Conservation (phyloP, 805 yeast genomes). For the Trichomonascus vanleenenianus region DNA sequence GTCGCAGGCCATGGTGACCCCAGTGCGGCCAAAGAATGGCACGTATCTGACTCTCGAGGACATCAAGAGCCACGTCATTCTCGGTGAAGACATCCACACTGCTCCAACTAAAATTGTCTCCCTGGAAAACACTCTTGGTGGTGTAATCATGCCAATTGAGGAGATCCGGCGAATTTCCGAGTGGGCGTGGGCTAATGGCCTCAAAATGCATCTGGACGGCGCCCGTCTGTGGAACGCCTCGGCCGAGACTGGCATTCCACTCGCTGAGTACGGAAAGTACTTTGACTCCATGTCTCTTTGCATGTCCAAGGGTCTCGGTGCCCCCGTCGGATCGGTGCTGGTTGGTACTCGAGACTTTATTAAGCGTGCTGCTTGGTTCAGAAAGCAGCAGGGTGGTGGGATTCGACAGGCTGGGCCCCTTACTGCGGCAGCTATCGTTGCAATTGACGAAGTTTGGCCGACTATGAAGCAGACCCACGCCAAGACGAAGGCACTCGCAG, state of each 20-base stretch:
- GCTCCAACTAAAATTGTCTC: slow-evolving; percentile 85
- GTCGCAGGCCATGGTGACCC: slow-evolving; percentile 86
- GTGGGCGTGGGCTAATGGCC: slow-evolving; percentile 54
- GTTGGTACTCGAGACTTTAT: slow-evolving; percentile 60
- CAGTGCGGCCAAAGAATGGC: slow-evolving; percentile 75
- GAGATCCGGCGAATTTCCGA: slow-evolving; percentile 64
- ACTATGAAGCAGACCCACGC: slow-evolving; percentile 44
- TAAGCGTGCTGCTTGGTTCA: slow-evolving; percentile 70
- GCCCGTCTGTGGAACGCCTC: slow-evolving; percentile 95
- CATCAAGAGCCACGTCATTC: slow-evolving; percentile 52
- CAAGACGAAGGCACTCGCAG: slow-evolving; percentile 43
- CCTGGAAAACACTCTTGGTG: slow-evolving; percentile 84
- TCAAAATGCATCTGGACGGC: slow-evolving; percentile 80
- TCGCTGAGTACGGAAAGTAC: slow-evolving; percentile 61
- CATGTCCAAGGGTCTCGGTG: slow-evolving; percentile 83
- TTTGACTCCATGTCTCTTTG: slow-evolving; percentile 90
- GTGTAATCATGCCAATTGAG: slow-evolving; percentile 69
- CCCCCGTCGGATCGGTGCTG: slow-evolving; percentile 85
- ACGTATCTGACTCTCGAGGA: slow-evolving; percentile 73
- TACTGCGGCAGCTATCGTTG: slow-evolving; percentile 71
- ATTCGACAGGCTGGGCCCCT: slow-evolving; percentile 82
- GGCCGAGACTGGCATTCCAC: slow-evolving; percentile 59
- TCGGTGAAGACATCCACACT: slow-evolving; percentile 75
- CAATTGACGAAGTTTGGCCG: slow-evolving; percentile 65
- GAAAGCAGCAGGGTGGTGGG: slow-evolving; percentile 92